phyloP scores from a whole-genome alignment of 2,329 filamentous ascomycete species.

The Cladophialophora yegresii region DNA sequence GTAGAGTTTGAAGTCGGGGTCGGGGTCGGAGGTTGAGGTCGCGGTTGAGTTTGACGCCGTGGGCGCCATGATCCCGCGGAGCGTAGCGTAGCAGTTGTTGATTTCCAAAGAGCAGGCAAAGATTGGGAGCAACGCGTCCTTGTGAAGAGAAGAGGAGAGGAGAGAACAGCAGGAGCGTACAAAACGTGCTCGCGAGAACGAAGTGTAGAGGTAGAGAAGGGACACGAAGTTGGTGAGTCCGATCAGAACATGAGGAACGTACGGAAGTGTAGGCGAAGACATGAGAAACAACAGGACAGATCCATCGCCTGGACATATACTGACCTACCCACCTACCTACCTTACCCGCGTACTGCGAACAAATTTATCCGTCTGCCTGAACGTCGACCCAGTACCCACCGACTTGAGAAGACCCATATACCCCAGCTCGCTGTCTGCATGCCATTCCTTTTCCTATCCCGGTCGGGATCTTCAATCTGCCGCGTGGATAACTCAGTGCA shows the following conservation, averaged over 20 bases:
- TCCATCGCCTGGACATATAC: no score
- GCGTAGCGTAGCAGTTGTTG: no score
- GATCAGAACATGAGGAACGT: background rate
- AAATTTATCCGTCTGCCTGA: no score
- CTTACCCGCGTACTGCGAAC: no score
- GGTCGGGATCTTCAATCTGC: background rate
- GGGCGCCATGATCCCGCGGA: background rate
- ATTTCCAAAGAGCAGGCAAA: background rate
- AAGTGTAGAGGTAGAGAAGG: background rate
- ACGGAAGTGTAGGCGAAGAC: background rate
- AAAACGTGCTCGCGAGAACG: background rate
- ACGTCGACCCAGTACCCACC: no score
- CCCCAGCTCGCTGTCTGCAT: background rate
- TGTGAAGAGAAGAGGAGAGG: background rate
- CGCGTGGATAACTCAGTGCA: no score
- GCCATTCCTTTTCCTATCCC: background rate
- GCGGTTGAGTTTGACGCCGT: background rate
- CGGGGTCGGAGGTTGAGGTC: background rate
- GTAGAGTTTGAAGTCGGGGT: conserved; percentile 31
- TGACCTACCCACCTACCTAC: no score
- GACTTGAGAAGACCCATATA: background rate
- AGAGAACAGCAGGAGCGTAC: no score
- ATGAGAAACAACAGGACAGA: background rate
- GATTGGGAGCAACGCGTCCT: background rate
- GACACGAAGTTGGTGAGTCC: background rate